phyloP scores from a whole-genome alignment of 371 early-diverging fungal species.

The Batkoa obscura region DNA sequence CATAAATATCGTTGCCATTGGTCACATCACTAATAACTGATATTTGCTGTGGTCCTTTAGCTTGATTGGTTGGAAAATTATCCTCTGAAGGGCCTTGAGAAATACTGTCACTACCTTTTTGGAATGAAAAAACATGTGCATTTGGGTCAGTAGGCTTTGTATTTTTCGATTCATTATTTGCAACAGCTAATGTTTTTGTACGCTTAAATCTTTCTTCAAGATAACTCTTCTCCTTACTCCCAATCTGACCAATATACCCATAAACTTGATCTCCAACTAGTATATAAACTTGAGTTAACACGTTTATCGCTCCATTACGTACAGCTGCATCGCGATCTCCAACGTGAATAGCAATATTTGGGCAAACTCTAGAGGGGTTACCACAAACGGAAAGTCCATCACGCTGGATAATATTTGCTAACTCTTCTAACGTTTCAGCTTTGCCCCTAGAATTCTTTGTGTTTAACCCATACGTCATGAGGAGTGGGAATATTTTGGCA shows the following conservation, averaged over 20 bases:
- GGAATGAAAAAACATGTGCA: conserved; percentile 6
- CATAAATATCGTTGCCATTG: neutral
- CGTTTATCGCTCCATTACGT: conserved; percentile 51
- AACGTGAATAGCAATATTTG: conserved; percentile 49
- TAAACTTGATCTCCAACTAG: conserved; percentile 50
- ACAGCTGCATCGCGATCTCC: conserved; percentile 66
- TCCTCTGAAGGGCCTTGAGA: neutral
- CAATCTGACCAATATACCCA: conserved; percentile 44
- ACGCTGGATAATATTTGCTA: conserved; percentile 47
- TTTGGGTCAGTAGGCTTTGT: neutral
- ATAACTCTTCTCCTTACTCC: conserved; percentile 60
- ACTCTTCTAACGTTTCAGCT: conserved; percentile 65
- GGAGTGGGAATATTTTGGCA: conserved; percentile 42
- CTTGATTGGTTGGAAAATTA: neutral
- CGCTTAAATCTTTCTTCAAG: conserved; percentile 5
- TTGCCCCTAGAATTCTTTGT: conserved; percentile 67
- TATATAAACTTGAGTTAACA: conserved; percentile 48
- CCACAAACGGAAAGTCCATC: conserved; percentile 45
- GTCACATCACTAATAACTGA: neutral
- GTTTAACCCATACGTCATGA: conserved; percentile 43
- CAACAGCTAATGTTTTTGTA: neutral
- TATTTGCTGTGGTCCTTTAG: neutral
- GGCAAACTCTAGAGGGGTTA: conserved; percentile 41
- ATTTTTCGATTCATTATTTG: neutral
- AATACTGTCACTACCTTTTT: neutral